Evolutionary conservation across 2,329 filamentous ascomycete species (phyloP), one percentile per base, ranked within the genome.

Genomic region (Pestalotiopsis sp.): DNA sequence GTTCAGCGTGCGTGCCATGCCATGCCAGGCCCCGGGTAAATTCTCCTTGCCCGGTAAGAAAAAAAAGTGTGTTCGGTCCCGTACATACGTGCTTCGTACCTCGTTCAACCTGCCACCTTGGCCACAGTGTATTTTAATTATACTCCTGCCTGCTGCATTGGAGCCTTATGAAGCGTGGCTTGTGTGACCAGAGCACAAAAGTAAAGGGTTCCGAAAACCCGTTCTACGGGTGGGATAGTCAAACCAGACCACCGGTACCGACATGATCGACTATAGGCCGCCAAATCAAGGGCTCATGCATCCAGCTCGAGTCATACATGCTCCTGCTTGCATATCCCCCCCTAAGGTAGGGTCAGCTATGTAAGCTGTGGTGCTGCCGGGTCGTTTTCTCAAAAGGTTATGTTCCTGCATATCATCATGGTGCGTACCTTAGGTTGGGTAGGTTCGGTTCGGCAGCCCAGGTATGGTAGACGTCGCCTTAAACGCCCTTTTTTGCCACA

Each of bases 231-330:
- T 27, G 57, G 23, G 23, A 36, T 59, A 59, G 57, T 59, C 27
- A 59, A 59, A 59, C 57, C 57, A 59, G 20, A 20, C 57, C 23
- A 27, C 57, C 57, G 57, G 57, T 59, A 59, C 57, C 57, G 57
- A 59, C 57, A 59, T 59, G 57, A 27, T 36, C 57, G 23, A 52
- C 20, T 20, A 17, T 52, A n/a, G 45, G 45, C 45, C 14, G 57
- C 23, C 57, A 25, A 59, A 59, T 59, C 57, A 27, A 52, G 23
- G 2, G 23, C 27, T 27, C 57, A 36, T 59, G 57, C 57, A 59
- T 36, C 23, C 57, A 36, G 57, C 23, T 59, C 57, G 57, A 59
- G 57, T 59, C 57, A 59, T 27, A 27, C 57, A 36, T 27, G 14
- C n/a, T 36, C 23, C 31, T 36, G 13, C 57, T 27, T 36, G 23